phyloP scores from a whole-genome alignment of 352 stramenopile genomes.

The Pythium guiyangense region DNA sequence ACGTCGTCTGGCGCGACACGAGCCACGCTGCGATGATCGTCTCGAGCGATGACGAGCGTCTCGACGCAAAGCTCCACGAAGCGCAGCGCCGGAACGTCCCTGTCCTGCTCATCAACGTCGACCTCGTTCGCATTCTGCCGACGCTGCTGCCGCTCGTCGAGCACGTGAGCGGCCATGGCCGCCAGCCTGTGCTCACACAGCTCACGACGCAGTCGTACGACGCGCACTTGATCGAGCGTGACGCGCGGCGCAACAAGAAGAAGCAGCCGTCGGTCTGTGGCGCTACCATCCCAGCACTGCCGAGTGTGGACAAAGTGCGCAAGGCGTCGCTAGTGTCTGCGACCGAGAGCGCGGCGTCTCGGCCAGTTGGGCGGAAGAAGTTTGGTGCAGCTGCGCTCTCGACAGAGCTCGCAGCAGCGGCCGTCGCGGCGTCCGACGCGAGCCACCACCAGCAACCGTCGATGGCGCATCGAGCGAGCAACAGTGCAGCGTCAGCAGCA shows the following conservation, averaged over 20 bases:
- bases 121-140: slow-evolving; percentile 2
- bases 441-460: slow-evolving; percentile 4
- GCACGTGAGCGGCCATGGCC: slow-evolving; percentile 4
- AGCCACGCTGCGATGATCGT: slow-evolving; percentile 26
- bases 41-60: slow-evolving; percentile 21
- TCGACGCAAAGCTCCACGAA: slow-evolving; percentile 24
- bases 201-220: slow-evolving; percentile 8
- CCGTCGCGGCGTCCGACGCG: not conserved
- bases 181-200: slow-evolving; percentile 19
- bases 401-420: slow-evolving; percentile 9
- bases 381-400: slow-evolving; percentile 3
- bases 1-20: slow-evolving; percentile 1
- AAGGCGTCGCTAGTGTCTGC: not conserved
- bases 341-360: not conserved
- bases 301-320: not conserved
- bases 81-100: slow-evolving; percentile 20
- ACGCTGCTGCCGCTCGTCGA: slow-evolving; percentile 17
- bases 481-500: no score
- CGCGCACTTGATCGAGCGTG: not conserved
- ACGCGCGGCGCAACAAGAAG: slow-evolving; percentile 1
- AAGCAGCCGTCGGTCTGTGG: not conserved
- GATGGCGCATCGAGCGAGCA: not conserved
- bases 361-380: slow-evolving; percentile 4
- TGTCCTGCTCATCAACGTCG: slow-evolving; percentile 37
- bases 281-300: not conserved